phyloP scores from a whole-genome alignment of 805 yeast species.

The Cyberlindnera euphorbiiphila region DNA sequence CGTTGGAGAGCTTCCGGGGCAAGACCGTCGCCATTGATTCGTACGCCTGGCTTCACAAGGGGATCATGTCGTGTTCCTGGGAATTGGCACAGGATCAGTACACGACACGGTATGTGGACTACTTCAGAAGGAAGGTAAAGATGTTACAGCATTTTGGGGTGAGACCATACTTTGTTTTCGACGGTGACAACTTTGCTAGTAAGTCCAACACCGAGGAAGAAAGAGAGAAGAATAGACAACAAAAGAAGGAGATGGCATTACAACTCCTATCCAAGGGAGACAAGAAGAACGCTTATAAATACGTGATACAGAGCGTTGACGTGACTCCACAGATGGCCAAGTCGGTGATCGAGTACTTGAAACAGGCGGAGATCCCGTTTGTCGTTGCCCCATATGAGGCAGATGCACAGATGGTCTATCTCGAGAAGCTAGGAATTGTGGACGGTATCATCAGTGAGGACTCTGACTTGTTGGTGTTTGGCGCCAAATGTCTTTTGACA shows the following conservation, averaged over 20 bases:
- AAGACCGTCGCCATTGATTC: conserved; percentile 88
- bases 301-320: conserved; percentile 74
- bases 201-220: conserved; percentile 70
- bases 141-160: conserved; percentile 66
- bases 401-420: conserved; percentile 91
- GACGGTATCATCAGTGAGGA: conserved; percentile 92
- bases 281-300: conserved; percentile 56
- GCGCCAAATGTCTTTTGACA: conserved; percentile 71
- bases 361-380: conserved; percentile 51
- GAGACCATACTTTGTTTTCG: conserved; percentile 85
- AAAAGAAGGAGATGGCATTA: conserved; percentile 55
- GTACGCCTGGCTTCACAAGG: conserved; percentile 93
- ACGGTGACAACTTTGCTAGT: conserved; percentile 82
- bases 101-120: conserved; percentile 68
- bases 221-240: conserved; percentile 53
- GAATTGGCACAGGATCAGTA: conserved; percentile 71
- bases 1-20: conserved; percentile 63
- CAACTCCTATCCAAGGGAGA: conserved; percentile 51
- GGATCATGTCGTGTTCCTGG: conserved; percentile 76
- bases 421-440: conserved; percentile 70
- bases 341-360: conserved; percentile 70
- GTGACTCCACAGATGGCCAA: conserved; percentile 92
- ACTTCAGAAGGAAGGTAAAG: conserved; percentile 60
- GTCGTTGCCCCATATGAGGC: conserved; percentile 99
- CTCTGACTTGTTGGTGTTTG: conserved; percentile 87